Percentiles rank a stretch among this genome's conserved stretches.
Conservation (phyloP, 139 green algal genomes). For the Medakamo hakoo region DNA sequence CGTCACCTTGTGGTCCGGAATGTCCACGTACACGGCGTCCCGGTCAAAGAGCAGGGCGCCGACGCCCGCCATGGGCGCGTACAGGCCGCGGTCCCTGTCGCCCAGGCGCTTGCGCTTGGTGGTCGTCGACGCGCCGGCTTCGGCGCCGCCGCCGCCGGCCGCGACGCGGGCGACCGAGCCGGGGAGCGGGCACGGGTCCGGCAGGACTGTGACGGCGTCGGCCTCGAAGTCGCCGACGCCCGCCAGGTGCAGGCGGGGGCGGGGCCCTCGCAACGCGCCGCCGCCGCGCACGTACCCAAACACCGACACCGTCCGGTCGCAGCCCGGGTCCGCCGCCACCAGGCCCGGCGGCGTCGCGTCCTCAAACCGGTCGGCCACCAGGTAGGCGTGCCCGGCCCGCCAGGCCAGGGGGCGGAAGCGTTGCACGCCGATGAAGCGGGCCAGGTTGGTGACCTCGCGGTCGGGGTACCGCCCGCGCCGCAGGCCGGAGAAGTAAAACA, state of each 20-base stretch:
- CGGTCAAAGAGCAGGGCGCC: constrained; percentile 91
- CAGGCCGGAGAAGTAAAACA: constrained; percentile 92
- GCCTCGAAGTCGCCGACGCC: constrained; percentile 79
- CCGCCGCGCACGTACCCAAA: constrained; percentile 86
- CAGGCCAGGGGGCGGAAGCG: constrained; percentile 90
- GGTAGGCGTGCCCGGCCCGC: constrained; percentile 74
- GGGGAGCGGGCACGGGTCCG: constrained; percentile 93
- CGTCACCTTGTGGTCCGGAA: constrained; percentile 87
- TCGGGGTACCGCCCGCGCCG: constrained; percentile 72
- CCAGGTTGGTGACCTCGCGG: constrained; percentile 85
- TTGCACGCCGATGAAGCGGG: constrained; percentile 79
- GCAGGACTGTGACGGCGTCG: constrained; percentile 54
- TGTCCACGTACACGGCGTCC: constrained; percentile 95
- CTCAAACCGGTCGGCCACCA: constrained; percentile 74
- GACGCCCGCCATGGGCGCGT: constrained; percentile 92
- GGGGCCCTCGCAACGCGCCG: constrained; percentile 43
- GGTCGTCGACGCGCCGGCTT: no score
- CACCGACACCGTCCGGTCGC: constrained; percentile 70
- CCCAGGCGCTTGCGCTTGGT: constrained; percentile 55
- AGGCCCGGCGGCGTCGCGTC: constrained; percentile 71
- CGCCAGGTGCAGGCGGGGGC: constrained; percentile 61
- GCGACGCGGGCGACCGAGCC: no score
- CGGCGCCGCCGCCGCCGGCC: no score
- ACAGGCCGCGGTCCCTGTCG: constrained; percentile 80
- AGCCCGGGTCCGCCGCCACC: constrained; percentile 51